These are phyloP conservation scores for Cicer pinnatifidum DNA, from an alignment of 306 rosid genomes.

Conservation along the genomic window DNA sequence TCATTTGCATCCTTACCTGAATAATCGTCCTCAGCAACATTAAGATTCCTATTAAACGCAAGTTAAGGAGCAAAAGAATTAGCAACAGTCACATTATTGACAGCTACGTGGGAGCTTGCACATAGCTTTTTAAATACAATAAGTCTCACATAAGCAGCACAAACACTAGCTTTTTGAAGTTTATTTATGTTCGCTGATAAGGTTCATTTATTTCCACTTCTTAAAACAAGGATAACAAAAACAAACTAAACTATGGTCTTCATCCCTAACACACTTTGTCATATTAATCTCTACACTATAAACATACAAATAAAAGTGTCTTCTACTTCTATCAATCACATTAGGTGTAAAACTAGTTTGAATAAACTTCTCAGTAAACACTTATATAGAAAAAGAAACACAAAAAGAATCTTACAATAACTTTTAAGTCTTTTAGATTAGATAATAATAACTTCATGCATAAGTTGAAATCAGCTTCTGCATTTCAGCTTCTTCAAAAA, in stretches of 20 bases:
- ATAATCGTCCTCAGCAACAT: slow-evolving; percentile 84
- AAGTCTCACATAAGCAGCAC: slow-evolving; percentile 21
- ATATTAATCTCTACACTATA: neutral
- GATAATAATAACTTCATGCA: neutral
- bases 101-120: neutral
- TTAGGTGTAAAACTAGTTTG: neutral
- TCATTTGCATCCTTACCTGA: slow-evolving; percentile 66
- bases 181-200: neutral
- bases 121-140: neutral
- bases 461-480: neutral
- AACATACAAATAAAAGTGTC: neutral
- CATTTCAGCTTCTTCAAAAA: neutral
- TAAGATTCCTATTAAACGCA: slow-evolving; percentile 70
- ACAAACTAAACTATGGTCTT: neutral
- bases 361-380: neutral
- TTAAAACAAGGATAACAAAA: neutral
- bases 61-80: slow-evolving; percentile 40
- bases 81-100: slow-evolving; percentile 40
- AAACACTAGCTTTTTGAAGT: neutral
- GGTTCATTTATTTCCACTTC: neutral
- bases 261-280: neutral
- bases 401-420: neutral
- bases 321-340: neutral
- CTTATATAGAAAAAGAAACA: neutral
- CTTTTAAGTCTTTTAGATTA: neutral